These are phyloP conservation scores for Aspergillus sclerotioniger DNA, from an alignment of 495 filamentous ascomycete genomes.

Conservation along the genomic window DNA sequence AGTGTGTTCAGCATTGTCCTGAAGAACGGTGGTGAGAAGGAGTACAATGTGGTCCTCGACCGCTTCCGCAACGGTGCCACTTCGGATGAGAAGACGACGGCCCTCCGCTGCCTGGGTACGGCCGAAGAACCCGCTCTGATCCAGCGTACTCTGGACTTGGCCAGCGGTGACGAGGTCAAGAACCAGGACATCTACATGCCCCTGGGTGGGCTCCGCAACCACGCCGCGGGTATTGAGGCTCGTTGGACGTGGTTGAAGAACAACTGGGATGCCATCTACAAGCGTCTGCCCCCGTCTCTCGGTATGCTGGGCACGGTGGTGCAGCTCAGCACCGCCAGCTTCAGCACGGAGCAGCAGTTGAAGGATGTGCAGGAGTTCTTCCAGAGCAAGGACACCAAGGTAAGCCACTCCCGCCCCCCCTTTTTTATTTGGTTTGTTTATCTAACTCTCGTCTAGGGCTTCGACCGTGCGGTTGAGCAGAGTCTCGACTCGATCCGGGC, in stretches of 20 bases:
- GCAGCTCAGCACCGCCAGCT: constrained; percentile 76
- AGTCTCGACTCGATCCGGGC: constrained; percentile 58
- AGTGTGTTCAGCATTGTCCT: constrained; percentile 63
- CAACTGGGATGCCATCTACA: constrained; percentile 79
- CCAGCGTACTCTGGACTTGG: constrained; percentile 70
- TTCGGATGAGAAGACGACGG: constrained; percentile 94
- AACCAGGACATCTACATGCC: constrained; percentile 95
- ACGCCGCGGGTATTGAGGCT: constrained; percentile 73
- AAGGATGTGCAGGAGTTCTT: constrained; percentile 81
- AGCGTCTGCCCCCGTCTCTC: constrained; percentile 73
- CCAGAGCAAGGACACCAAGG: constrained; percentile 72
- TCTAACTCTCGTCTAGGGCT: constrained; percentile 37
- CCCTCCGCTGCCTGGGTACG: constrained; percentile 80
- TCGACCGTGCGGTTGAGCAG: constrained; percentile 60
- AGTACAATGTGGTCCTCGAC: constrained; percentile 70
- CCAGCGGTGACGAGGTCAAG: constrained; percentile 81
- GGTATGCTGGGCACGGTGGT: constrained; percentile 86
- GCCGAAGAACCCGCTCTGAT: constrained; percentile 76
- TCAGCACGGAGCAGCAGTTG: constrained; percentile 72
- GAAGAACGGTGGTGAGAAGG: constrained; percentile 59
- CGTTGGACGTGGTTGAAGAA: constrained; percentile 80
- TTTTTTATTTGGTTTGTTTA: neutral
- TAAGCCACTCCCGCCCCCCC: constrained; percentile 21
- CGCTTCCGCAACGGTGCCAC: constrained; percentile 83
- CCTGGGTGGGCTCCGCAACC: constrained; percentile 71